These are phyloP conservation scores for Moesziomyces sp. DNA, from an alignment of 1,284 basidiomycete species.

Conservation along the genomic window DNA sequence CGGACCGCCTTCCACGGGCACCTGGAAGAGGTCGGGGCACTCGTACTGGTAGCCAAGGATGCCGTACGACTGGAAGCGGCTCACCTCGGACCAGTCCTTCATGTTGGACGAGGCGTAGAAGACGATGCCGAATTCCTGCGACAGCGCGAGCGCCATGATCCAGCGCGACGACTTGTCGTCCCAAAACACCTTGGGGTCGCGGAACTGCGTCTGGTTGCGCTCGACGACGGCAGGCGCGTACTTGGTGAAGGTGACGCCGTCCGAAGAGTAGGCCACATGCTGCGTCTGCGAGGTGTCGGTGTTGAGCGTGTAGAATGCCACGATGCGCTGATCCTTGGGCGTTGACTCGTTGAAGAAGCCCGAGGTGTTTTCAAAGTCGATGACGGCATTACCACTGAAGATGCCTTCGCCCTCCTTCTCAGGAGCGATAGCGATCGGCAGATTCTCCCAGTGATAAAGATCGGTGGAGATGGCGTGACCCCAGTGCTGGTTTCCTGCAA, in stretches of 20 bases:
- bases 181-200: constrained; percentile 70
- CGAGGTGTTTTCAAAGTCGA: constrained; percentile 70
- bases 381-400: constrained; percentile 69
- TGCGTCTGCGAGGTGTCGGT: constrained; percentile 67
- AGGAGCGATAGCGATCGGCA: constrained; percentile 67
- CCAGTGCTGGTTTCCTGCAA: constrained; percentile 70
- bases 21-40: constrained; percentile 66
- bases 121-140: constrained; percentile 67
- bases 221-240: constrained; percentile 67
- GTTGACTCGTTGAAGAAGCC: constrained; percentile 69
- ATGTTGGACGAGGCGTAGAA: constrained; percentile 69
- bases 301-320: constrained; percentile 70
- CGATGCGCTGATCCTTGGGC: constrained; percentile 64
- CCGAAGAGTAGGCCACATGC: constrained; percentile 68
- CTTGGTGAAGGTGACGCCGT: constrained; percentile 69
- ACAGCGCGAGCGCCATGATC: constrained; percentile 69
- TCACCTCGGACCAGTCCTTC: constrained; percentile 68
- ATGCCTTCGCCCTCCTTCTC: constrained; percentile 60
- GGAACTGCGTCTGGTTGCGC: constrained; percentile 66
- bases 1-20: constrained; percentile 64
- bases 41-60: constrained; percentile 68
- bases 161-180: constrained; percentile 65
- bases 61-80: constrained; percentile 65
- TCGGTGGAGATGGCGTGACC: constrained; percentile 70
- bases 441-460: constrained; percentile 70